Base-by-base conservation (phyloP, 2,329 filamentous ascomycete genomes). In the Pyricularia sp. region DNA sequence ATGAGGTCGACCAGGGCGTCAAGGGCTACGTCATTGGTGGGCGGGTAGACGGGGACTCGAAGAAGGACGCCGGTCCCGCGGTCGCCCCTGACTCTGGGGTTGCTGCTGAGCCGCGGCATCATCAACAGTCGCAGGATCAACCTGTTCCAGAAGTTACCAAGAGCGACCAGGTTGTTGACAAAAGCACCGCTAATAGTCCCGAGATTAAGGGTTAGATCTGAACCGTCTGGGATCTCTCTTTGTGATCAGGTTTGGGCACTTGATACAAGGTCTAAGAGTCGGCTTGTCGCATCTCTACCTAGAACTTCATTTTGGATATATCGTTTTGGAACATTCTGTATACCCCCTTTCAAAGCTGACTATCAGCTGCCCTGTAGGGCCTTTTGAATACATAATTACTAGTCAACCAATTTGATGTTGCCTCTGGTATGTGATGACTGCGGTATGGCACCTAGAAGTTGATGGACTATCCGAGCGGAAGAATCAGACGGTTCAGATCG, bases 1-100 rank as follows among this genome's bases (percentile, higher is more conserved):
- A 86, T 72, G 81, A 83, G 76, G 78, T 81, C 71, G 69, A 72
- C 59, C 70, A 73, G 69, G 69, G 71, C 65, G 71, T 73, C 30
- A 72, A 72, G 66, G 72, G 71, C 65, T 70, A 68, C 64, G 70
- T 72, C 68, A 71, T 73, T 65, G 72, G 70, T n/a, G 50, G 70
- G 20, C 55, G 20, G n/a, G 68, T 66, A 59, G 26, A 36, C n/a
- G 12, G n/a, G 0, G 65, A 68, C 33, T 36, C 33, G 42, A 66
- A 69, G 70, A 66, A 69, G 70, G 58, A 30, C 28, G 30, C 42
- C 23, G 20, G 28, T 64, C 3, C 25, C 12, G 26, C 5, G 26
- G 64, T 12, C 14, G 30, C 64, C 26, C 30, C 64, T 23, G 7
- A 28, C 42, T 50, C 42, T 50, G 17, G 42, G 42, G 42, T n/a